phyloP scores from a whole-genome alignment of 352 stramenopile genomes.

The Globisporangium mamillatum region DNA sequence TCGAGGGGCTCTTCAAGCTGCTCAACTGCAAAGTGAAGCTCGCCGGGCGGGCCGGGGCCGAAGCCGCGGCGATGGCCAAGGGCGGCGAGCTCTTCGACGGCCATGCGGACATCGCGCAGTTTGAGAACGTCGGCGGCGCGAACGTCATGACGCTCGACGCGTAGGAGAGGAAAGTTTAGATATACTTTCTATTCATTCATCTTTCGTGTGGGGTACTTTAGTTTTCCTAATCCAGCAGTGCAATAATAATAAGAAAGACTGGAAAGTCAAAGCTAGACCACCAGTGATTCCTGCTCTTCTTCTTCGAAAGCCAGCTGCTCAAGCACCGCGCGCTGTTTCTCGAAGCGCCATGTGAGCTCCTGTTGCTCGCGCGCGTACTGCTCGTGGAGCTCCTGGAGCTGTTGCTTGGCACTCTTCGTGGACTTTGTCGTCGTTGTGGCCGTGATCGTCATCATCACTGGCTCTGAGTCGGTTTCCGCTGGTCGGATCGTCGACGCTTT shows the following conservation, averaged over 20 bases:
- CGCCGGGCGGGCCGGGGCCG: constrained; percentile 23
- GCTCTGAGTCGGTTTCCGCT: constrained; percentile 9
- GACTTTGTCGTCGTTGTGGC: constrained; percentile 13
- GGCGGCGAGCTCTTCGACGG: constrained; percentile 52
- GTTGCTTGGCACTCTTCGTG: constrained; percentile 27
- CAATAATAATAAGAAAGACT: neutral
- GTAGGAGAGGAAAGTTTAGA: constrained; percentile 15
- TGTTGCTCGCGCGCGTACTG: constrained; percentile 46
- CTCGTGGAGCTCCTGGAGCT: constrained; percentile 51
- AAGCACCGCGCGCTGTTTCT: constrained; percentile 45
- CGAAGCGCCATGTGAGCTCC: constrained; percentile 35
- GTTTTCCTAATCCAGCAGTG: neutral
- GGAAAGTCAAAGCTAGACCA: constrained; percentile 8
- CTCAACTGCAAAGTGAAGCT: constrained; percentile 77
- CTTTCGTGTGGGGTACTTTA: neutral
- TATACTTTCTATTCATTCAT: neutral
- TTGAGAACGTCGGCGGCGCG: constrained; percentile 70
- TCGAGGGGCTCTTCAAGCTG: constrained; percentile 78
- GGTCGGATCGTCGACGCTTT: constrained; percentile 15
- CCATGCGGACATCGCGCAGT: constrained; percentile 68
- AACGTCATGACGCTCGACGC: constrained; percentile 85
- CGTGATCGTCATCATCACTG: constrained; percentile 7
- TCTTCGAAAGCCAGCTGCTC: constrained; percentile 37
- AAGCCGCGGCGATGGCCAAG: constrained; percentile 18
- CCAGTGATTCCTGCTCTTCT: constrained; percentile 13